Base-by-base conservation (phyloP, 345 rosid genomes). In the Noccaea bulbosa region DNA sequence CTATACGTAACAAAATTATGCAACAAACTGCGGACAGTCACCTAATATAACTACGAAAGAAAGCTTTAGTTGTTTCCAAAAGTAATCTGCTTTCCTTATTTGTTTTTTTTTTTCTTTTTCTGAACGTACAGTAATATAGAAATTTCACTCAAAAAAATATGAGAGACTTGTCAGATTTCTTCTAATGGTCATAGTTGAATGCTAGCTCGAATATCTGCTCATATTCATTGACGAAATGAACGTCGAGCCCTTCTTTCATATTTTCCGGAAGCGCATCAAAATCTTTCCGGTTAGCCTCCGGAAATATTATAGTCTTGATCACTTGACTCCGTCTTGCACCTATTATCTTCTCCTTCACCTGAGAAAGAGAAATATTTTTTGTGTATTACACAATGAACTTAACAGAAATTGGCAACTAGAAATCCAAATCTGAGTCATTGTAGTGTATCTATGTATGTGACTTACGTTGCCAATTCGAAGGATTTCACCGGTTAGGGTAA, bases 401-500 rank as follows among this genome's bases (percentile, higher is more conserved):
- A 12, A n/a, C 6, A 16, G 11, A 60, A 11, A 4, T 4, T 30
- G 8, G 43, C 6, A 16, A 34, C 56, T 22, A 11, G n/a, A 37
- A 37, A 73, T 16, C 49, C 7, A 9, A 20, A 63, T 40, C 40
- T 63, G 22, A 72, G 41, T 22, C 35, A 11, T 12, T 8, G 48
- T 11, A 10, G 30, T 11, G 20, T 20, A 20, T 20, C 22, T 20
- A 2, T 55, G 20, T 38, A 9, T 37, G 40, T 8, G 57, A 77
- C 97, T 49, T 87, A 91, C 98, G 78, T 96, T 96, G 6, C 97
- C 97, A 64, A 93, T 87, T 3, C 94, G 94, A 78, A 93, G 92
- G 59, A 93, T 86, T 77, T 80, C 85, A 53, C 97, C 94, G 0
- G 90, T 91, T 0, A 93, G 79, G 3, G 96, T 93, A 38, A 93